Evolutionary conservation across 768 basidiomycete species (phyloP), one percentile per base, ranked within the genome.

Genomic region (Amanita muscaria): DNA sequence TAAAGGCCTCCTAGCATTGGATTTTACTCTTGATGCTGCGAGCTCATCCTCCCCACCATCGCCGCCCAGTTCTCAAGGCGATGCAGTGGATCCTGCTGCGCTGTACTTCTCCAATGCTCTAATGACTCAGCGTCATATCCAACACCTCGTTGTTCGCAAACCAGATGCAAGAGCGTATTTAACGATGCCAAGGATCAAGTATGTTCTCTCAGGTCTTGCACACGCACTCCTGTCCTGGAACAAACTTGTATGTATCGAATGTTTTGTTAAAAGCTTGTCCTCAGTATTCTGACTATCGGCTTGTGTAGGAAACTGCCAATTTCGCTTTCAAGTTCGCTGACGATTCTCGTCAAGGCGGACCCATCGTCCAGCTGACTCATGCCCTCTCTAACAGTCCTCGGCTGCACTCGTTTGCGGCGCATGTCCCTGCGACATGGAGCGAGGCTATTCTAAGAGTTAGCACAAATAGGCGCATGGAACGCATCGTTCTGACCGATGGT

Each of bases 341-440:
- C 46, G 72, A 74, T 49, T 50, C 19, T 42, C 46, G 23, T 12
- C 30, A 16, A 19, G 39, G 33, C 12, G 62, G 64, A 4, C 64
- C 70, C 1, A 58, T 64, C 6, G 54, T 69, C 55, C 48, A 51
- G 6, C 58, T 63, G 32, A 63, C 65, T 15, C 48, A 52, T 10
- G 50, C 49, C 2, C 57, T 73, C 6, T 68, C 75, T 15, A 58
- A 67, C 8, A 62, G 68, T 0, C 65, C 60, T 1, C 52, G 60
- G 9, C 63, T 83, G 4, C 72, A 67, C 50, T 67, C 64, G 2
- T 65, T 83, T 42, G 62, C 67, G 46, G 74, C 80, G 0, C 66
- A 72, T 35, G 62, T 80, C 5, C 80, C 80, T 2, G 66, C 71
- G 3, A 62, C 79, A 0, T 82, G 80, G 80, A 78, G 74, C 58